phyloP scores from a whole-genome alignment of 2,329 filamentous ascomycete species.

The Nectriaceae sp. region DNA sequence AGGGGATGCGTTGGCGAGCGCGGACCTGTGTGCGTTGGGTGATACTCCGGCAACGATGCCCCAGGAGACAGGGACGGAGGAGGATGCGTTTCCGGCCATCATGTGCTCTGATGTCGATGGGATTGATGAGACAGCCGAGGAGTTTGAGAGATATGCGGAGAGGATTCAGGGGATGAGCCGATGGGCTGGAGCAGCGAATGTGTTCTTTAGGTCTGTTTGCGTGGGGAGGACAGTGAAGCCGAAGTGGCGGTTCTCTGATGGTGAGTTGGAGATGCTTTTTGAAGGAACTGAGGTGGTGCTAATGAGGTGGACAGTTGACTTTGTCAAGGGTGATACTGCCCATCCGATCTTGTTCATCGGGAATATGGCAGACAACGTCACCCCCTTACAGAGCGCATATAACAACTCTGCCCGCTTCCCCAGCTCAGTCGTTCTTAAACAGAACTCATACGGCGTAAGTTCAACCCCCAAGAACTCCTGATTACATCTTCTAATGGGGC shows the following conservation, averaged over 20 bases:
- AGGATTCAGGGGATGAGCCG: constrained; percentile 39
- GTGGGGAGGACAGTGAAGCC: constrained; percentile 40
- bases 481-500: constrained; percentile 1
- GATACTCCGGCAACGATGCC: constrained; percentile 32
- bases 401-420: constrained; percentile 47
- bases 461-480: too few relatives aligned
- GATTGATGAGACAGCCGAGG: constrained; percentile 31
- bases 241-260: constrained; percentile 39
- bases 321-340: constrained; percentile 35
- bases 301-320: constrained; percentile 21
- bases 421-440: constrained; percentile 47
- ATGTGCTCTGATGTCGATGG: constrained; percentile 46
- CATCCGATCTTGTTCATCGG: constrained; percentile 49
- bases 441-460: constrained; percentile 54
- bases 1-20: constrained; percentile 3
- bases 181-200: constrained; percentile 46
- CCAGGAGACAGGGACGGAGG: constrained; percentile 25
- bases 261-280: constrained; percentile 19
- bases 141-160: constrained; percentile 37
- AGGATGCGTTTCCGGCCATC: constrained; percentile 47
- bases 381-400: constrained; percentile 47
- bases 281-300: background rate
- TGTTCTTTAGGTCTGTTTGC: constrained; percentile 42
- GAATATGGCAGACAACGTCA: constrained; percentile 49
- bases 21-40: constrained; percentile 22